Evolutionary conservation across 495 filamentous ascomycete genomes (phyloP).

Genomic region (Penicillium subrubescens): DNA sequence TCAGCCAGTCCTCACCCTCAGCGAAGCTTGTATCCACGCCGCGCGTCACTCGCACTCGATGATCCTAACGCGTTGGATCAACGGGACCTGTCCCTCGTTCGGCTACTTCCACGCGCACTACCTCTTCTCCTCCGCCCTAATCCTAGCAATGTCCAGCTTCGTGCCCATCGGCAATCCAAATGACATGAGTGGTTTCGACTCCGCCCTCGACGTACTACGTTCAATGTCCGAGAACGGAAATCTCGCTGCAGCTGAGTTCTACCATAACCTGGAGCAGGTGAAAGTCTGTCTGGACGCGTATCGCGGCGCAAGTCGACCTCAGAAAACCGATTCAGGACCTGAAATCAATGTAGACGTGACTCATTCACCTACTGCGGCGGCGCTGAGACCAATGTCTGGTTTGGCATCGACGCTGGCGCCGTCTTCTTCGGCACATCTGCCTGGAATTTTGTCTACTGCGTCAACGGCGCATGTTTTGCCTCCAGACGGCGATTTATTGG

Average conservation of each 20-base stretch:
- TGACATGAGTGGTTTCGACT: conserved; percentile 42
- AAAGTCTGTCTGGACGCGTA: conserved; percentile 38
- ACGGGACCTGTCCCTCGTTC: conserved; percentile 46
- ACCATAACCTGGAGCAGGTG: conserved; percentile 39
- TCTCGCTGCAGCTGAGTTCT: conserved; percentile 45
- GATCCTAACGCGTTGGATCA: conserved; percentile 48
- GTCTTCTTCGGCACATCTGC: background rate
- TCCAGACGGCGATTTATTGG: conserved; percentile 1
- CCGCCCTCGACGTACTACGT: conserved; percentile 40
- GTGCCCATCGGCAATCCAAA: conserved; percentile 40
- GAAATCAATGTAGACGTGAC: background rate
- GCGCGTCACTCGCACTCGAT: conserved; percentile 46
- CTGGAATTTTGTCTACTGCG: background rate
- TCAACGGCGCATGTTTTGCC: conserved; percentile 4
- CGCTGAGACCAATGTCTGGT: background rate
- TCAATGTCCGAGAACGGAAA: conserved; percentile 48
- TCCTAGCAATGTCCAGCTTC: conserved; percentile 48
- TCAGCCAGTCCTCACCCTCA: conserved; percentile 43
- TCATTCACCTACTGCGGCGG: conserved; percentile 1
- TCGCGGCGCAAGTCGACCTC: conserved; percentile 9
- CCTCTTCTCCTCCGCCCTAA: conserved; percentile 45
- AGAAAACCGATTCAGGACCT: background rate
- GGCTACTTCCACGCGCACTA: conserved; percentile 52
- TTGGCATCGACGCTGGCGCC: background rate
- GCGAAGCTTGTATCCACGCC: conserved; percentile 49